phyloP scores from a whole-genome alignment of 495 filamentous ascomycete species.

The Aspergillus sclerotiicarbonarius region DNA sequence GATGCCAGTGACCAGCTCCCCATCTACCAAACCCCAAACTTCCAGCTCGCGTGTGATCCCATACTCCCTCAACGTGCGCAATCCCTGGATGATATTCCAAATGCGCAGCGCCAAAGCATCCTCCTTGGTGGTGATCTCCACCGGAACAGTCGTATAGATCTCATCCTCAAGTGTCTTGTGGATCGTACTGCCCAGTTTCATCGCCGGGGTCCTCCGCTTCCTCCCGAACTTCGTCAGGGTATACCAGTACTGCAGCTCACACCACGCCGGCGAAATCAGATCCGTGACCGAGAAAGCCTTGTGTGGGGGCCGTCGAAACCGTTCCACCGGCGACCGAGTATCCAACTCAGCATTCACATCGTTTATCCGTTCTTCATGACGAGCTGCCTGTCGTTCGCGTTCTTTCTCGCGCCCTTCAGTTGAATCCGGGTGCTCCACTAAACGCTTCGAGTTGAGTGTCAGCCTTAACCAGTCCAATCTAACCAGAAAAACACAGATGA shows the following conservation, averaged over 20 bases:
- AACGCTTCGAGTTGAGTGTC: slow-evolving; percentile 56
- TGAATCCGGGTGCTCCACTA: slow-evolving; percentile 59
- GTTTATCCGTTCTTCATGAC: slow-evolving; percentile 13
- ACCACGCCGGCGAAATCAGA: slow-evolving; percentile 86
- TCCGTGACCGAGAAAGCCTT: slow-evolving; percentile 90
- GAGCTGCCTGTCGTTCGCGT: slow-evolving; percentile 13
- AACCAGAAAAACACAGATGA: slow-evolving; percentile 7
- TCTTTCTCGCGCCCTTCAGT: slow-evolving; percentile 44
- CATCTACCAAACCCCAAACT: slow-evolving; percentile 86
- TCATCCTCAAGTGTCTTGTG: slow-evolving; percentile 85
- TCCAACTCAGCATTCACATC: slow-evolving; percentile 26
- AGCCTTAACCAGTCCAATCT: slow-evolving; percentile 31
- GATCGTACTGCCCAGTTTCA: slow-evolving; percentile 74
- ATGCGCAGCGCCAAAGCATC: slow-evolving; percentile 79
- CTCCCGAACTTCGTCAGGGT: slow-evolving; percentile 72
- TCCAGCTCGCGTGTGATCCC: slow-evolving; percentile 88
- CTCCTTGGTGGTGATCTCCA: slow-evolving; percentile 72
- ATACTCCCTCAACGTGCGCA: slow-evolving; percentile 70
- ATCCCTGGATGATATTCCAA: slow-evolving; percentile 90
- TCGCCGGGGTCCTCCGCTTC: slow-evolving; percentile 71
- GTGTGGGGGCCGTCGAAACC: slow-evolving; percentile 73
- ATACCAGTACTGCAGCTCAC: slow-evolving; percentile 92
- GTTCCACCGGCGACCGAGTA: slow-evolving; percentile 60
- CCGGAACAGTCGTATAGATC: slow-evolving; percentile 69
- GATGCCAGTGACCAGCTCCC: slow-evolving; percentile 80